Evolutionary conservation across 805 yeast genomes (phyloP), one percentile per base, ranked within the genome.

Genomic region (Barnettozyma vustinii): DNA sequence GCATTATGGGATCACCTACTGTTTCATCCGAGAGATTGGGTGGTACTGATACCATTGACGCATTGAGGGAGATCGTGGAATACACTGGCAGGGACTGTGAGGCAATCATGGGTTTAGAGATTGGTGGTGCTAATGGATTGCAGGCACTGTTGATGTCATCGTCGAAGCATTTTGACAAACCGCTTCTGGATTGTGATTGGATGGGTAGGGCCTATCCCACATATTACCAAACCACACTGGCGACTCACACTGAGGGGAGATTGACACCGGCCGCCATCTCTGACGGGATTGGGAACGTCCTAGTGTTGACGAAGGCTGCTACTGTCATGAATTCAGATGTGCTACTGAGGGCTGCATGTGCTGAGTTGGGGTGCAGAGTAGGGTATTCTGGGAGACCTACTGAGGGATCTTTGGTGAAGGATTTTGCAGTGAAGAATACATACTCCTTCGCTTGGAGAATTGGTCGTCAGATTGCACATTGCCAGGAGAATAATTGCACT

Each of bases 131-230:
- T 20, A 71, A 71, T 53, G 75, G 74, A 1, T 45, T 67, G 23
- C 52, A 56, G 42, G 59, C 64, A 12, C 57, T 64, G 46, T 48
- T 60, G 40, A 49, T 55, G 26, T 56, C 58, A 4, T 48, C 55
- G 1, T 54, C 57, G 25, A 54, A 60, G 44, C 50, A 64, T 45
- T 37, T 64, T n/a, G 46, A 58, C 43, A 42, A 56, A 25, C 68
- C 69, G 15, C 59, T 65, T 10, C 56, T 70, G 15, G 70, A 66
- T 50, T 55, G 64, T 20, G 77, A 73, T 53, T 57, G 69, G 46
- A 73, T 73, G 77, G 79, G 79, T 7, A 62, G 79, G 54, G 79
- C 78, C 12, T 70, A 72, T 55, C 76, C 77, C 10, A 71, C 74
- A 2, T 65, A 61, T 25, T 72, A 71, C 68, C 78, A 74, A 53